Conservation (phyloP, 805 yeast genomes). For the Clavispora carvajalis region DNA sequence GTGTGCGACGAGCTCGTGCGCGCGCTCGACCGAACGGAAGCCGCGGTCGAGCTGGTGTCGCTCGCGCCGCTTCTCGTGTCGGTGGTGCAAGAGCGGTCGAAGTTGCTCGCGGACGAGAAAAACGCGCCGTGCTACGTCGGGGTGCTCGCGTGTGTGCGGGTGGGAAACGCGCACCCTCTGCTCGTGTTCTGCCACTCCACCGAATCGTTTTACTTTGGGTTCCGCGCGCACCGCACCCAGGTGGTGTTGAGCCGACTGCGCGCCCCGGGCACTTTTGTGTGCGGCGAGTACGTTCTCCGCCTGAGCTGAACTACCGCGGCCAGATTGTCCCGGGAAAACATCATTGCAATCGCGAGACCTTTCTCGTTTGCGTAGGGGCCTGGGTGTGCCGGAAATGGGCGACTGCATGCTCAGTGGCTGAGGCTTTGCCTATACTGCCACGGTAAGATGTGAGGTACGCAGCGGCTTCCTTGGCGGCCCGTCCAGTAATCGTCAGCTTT, state of each 20-base stretch:
- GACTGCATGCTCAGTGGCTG: too few relatives aligned
- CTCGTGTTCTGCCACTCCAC: slow-evolving; percentile 17
- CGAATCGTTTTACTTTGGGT: slow-evolving; percentile 21
- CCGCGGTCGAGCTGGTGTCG: background rate
- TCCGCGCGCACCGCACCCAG: slow-evolving; percentile 5
- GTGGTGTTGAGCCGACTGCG: slow-evolving; percentile 10
- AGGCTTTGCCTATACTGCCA: too few relatives aligned
- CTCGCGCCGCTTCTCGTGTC: slow-evolving; percentile 10
- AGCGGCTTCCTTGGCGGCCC: too few relatives aligned
- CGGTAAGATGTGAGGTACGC: too few relatives aligned
- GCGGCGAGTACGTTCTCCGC: slow-evolving; percentile 10
- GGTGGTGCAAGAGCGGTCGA: slow-evolving; percentile 9
- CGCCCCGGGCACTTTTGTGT: slow-evolving; percentile 7
- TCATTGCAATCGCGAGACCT: background rate
- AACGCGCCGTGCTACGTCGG: slow-evolving; percentile 28
- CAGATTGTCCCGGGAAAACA: too few relatives aligned
- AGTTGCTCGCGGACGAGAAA: slow-evolving; percentile 6
- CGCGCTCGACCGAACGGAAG: background rate
- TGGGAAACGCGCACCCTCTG: background rate
- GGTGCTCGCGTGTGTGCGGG: slow-evolving; percentile 16
- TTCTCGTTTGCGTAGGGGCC: too few relatives aligned
- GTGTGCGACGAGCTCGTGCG: slow-evolving; percentile 7
- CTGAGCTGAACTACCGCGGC: too few relatives aligned
- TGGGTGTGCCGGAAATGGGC: too few relatives aligned
- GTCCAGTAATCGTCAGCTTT: too few relatives aligned